Evolutionary conservation across 768 basidiomycete species (phyloP).

Genomic region (Nidula microcarpa): DNA sequence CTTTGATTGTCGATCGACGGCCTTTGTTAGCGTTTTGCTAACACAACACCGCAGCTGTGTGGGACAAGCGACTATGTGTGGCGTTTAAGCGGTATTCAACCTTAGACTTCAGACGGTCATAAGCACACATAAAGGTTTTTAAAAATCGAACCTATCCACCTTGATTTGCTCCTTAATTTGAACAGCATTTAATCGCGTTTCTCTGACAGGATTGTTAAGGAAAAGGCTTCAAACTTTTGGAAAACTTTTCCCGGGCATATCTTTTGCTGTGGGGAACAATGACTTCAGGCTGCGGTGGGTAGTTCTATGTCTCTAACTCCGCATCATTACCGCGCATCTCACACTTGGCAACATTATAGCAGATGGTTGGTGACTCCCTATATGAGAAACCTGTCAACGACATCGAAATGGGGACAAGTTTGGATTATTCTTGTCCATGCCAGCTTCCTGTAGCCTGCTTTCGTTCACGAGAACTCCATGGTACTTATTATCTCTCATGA

Average conservation of each 20-base stretch:
- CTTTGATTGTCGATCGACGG: not conserved
- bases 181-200: too few relatives aligned
- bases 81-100: slow-evolving; percentile 21
- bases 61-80: slow-evolving; percentile 7
- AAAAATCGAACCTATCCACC: too few relatives aligned
- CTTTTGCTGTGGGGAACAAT: too few relatives aligned
- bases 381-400: slow-evolving; percentile 3
- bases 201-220: too few relatives aligned
- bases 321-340: slow-evolving; percentile 19
- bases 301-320: slow-evolving; percentile 16
- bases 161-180: not conserved
- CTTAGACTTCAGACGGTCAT: not conserved
- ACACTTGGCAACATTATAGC: slow-evolving; percentile 6
- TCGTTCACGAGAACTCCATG: slow-evolving; percentile 4
- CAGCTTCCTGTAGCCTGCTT: not conserved
- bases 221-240: too few relatives aligned
- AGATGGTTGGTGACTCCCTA: slow-evolving; percentile 4
- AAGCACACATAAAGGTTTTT: not conserved
- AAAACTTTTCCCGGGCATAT: too few relatives aligned
- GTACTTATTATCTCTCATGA: not conserved
- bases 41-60: not conserved
- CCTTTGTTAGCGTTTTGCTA: not conserved
- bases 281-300: too few relatives aligned
- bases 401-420: slow-evolving; percentile 7
- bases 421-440: slow-evolving; percentile 6